Base-by-base conservation (phyloP, 148 eudicot species). In the Vaccinium vitisidaea region DNA sequence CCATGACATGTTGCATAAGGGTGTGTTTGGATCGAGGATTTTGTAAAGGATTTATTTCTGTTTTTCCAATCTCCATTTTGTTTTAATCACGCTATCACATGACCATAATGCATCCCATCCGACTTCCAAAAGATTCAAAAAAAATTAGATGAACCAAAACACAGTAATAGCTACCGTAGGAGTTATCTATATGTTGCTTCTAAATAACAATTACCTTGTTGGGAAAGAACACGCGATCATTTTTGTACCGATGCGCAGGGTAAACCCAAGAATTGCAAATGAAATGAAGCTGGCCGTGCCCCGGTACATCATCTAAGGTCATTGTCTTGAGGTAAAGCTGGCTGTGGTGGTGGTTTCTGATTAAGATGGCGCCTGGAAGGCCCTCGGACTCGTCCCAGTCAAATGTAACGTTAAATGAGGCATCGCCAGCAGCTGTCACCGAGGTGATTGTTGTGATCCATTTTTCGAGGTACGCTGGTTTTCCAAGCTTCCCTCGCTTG, bases 201-300 rank as follows among this genome's bases (percentile, higher is more conserved):
- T 12, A 83, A 48, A 48, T 46, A 63, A 27, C 12, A 77, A 12
- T 30, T 91, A 96, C 99, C 99, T 93, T 92, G 91, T 96, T 94
- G 9, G 93, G 81, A 73, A 94, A 96, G 93, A 94, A 96, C 85
- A 95, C 75, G 1, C 98, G 98, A 43, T 93, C 86, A 54, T 90
- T 87, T 21, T 90, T 90, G 89, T 95, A 95, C 3, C 92, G 92
- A 59, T 87, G 89, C 48, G 90, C 79, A 1, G 98, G 98, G 82
- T 94, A 95, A 76, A 95, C 98, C 98, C 98, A 96, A 2, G 98
- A 96, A 85, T 94, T 90, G 87, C 98, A 96, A 8, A 90, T 88
- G 48, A 96, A 94, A 88, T 88, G 94, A 39, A 93, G 55, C 0
- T 77, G 78, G 1, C 93, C 97, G 53, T 89, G 93, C 5, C 90